phyloP scores from a whole-genome alignment of 257 asterid genomes.

The Jacaranda copaia region DNA sequence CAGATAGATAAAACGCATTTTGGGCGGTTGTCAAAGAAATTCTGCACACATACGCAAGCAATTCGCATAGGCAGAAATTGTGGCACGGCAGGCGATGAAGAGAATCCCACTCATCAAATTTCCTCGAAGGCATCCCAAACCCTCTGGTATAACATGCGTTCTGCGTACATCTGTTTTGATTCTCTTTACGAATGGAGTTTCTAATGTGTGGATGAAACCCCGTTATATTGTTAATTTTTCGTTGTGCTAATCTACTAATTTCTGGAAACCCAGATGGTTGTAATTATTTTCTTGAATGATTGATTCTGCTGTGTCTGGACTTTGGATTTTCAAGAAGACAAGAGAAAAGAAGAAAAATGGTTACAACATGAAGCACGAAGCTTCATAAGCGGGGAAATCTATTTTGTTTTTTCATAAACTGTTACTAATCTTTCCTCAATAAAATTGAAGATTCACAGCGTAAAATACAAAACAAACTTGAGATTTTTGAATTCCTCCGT shows the following conservation, averaged over 20 bases:
- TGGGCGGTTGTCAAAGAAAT: background rate
- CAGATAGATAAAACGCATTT: background rate
- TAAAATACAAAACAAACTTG: background rate
- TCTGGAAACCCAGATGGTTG: background rate
- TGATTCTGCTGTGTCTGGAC: background rate
- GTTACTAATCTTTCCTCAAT: no score
- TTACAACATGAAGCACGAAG: no score
- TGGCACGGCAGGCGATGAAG: slow-evolving; percentile 70
- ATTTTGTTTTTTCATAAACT: no score
- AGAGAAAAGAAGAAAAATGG: no score
- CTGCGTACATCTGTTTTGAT: background rate
- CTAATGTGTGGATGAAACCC: background rate
- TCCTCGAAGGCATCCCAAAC: slow-evolving; percentile 73
- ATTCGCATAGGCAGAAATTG: slow-evolving; percentile 36
- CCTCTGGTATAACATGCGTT: slow-evolving; percentile 45
- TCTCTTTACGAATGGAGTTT: background rate
- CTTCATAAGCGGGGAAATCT: no score
- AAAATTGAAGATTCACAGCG: no score
- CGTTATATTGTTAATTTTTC: background rate
- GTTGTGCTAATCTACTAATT: background rate
- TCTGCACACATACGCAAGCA: background rate
- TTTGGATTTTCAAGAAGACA: background rate
- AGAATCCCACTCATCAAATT: slow-evolving; percentile 90
- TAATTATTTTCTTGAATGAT: background rate
- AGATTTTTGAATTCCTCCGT: background rate